A percentile compares a stretch with the other conserved stretches of the same genome.
These are phyloP conservation scores for Phytopythium helicoides DNA, from an alignment of 352 stramenopile species.

Conservation along the genomic window DNA sequence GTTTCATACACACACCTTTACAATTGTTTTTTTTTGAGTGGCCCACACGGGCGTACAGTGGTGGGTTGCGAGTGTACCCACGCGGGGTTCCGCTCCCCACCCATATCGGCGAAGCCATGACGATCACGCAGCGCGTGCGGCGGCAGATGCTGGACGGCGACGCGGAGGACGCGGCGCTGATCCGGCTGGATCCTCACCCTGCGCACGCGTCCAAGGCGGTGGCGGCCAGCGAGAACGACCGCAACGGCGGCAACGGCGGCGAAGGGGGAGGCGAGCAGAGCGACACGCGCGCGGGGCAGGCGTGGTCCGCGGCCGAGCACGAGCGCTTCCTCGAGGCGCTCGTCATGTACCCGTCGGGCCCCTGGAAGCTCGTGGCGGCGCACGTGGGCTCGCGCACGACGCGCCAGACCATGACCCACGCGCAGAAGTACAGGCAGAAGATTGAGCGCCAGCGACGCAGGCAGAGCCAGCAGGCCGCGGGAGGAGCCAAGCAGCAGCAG, in stretches of 20 bases:
- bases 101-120: constrained; percentile 1
- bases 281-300: not conserved
- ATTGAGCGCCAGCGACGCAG: constrained; percentile 33
- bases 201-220: not conserved
- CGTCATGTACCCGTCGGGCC: constrained; percentile 41
- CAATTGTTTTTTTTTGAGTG: too few relatives aligned
- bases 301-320: constrained; percentile 38
- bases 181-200: constrained; percentile 1
- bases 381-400: constrained; percentile 44
- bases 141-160: constrained; percentile 6
- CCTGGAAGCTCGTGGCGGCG: constrained; percentile 48
- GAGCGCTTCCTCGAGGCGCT: constrained; percentile 45
- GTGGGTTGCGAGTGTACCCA: constrained; percentile 4
- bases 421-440: constrained; percentile 47
- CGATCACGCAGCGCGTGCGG: constrained; percentile 5
- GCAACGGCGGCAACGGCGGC: not conserved
- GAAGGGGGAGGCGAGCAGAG: not conserved
- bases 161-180: constrained; percentile 2
- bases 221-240: not conserved
- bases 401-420: constrained; percentile 43
- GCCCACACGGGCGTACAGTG: too few relatives aligned
- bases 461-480: constrained; percentile 14
- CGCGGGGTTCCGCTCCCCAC: too few relatives aligned
- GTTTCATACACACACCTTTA: too few relatives aligned
- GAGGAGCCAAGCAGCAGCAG: constrained; percentile 9